Conservation (phyloP, 2,329 filamentous ascomycete species). For the Aspergillus tamarii region DNA sequence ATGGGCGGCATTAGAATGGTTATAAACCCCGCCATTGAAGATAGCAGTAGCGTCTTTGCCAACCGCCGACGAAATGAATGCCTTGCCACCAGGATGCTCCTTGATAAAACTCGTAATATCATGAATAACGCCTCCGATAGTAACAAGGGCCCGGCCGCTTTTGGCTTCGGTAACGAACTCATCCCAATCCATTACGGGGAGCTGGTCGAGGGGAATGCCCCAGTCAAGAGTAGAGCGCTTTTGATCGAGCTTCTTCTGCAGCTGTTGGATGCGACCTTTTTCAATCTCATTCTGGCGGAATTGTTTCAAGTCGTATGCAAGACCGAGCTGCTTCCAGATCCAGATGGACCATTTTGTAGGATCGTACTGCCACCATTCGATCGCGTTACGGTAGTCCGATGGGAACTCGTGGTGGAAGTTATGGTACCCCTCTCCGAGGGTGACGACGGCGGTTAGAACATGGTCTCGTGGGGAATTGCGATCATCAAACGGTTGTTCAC, state of each 20-base stretch:
- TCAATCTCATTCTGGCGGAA: constrained; percentile 80
- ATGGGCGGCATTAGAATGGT: constrained; percentile 82
- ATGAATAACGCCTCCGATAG: constrained; percentile 78
- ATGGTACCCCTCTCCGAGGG: constrained; percentile 84
- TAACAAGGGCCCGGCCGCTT: constrained; percentile 72
- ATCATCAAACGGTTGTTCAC: constrained; percentile 85
- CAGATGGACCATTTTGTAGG: constrained; percentile 86
- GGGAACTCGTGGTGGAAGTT: constrained; percentile 64
- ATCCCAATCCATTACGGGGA: constrained; percentile 68
- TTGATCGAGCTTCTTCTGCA: constrained; percentile 85
- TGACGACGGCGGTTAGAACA: constrained; percentile 77
- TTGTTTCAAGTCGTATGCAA: constrained; percentile 81
- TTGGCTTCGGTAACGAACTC: constrained; percentile 57
- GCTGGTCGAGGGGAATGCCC: constrained; percentile 77
- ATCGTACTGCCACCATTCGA: constrained; percentile 84
- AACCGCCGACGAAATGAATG: constrained; percentile 74
- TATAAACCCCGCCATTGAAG: constrained; percentile 85
- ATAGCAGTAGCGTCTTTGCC: constrained; percentile 85
- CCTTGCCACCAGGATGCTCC: constrained; percentile 81
- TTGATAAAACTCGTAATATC: constrained; percentile 77
- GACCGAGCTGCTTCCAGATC: constrained; percentile 75
- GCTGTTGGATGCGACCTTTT: constrained; percentile 80
- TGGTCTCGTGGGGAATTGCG: constrained; percentile 84
- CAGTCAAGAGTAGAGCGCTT: constrained; percentile 77
- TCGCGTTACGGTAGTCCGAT: constrained; percentile 79